Evolutionary conservation across 768 basidiomycete genomes (phyloP), one percentile per base, ranked within the genome.

Genomic region (Termitomyces sp.): DNA sequence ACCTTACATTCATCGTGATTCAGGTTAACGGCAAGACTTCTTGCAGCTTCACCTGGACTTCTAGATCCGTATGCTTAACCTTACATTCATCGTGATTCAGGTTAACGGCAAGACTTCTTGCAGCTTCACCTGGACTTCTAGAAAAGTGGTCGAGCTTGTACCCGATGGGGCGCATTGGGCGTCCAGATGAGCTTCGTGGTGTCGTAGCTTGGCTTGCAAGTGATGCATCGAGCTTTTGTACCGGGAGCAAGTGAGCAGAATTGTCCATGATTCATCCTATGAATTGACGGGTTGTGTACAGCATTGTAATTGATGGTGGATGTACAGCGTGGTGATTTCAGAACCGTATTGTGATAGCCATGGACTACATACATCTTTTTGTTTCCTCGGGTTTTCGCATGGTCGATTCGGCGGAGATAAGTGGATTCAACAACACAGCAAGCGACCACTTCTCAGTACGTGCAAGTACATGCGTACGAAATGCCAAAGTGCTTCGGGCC

Each of bases 211-310:
- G 89, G 89, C 74, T 91, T 7, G 85, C 88, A 28, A 84, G 83
- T 65, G 88, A 90, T 62, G 88, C 90, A 46, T 88, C 86, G 7
- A 88, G 82, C 33, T 91, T 86, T 69, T 89, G 87, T 68, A 90
- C 89, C 0, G 88, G 89, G 1, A 89, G 88, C 86, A 87, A 91
- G 89, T 91, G 65, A 60, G 88, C 84, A 24, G 62, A 40, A 51
- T 45, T 28, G 36, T 38, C 24, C n/a, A 7, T 50, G 9, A 7
- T 32, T 11, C 24, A 5, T 20, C 11, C 5, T 8, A 5, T 42
- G 8, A 39, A 20, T 52, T 51, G 28, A 50, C 36, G 24, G 33
- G 8, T 42, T 51, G 22, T 24, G 20, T 51, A 9, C 44, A 55
- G 48, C 18, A 52, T 59, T 49, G 40, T 20, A 7, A 40, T 35